These are phyloP conservation scores for Yamadazyma kitorensis DNA, from an alignment of 805 yeast species.

Conservation along the genomic window DNA sequence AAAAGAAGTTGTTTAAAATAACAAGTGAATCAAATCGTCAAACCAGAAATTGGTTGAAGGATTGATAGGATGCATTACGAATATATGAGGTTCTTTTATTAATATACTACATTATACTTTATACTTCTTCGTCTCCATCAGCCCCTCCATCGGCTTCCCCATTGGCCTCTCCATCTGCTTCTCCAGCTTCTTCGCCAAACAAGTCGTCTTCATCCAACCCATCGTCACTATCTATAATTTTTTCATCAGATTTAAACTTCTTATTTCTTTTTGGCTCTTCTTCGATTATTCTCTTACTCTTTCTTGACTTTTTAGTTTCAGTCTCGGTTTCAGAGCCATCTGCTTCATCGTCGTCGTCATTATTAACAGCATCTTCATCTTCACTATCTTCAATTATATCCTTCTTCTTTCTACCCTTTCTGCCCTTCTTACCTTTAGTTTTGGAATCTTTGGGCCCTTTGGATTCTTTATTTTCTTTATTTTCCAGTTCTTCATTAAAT, in stretches of 20 bases:
- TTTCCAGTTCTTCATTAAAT: slow-evolving; percentile 34
- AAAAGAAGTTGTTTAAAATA: slow-evolving; percentile 53
- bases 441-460: slow-evolving; percentile 30
- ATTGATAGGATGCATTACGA: slow-evolving; percentile 8
- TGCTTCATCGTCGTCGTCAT: slow-evolving; percentile 16
- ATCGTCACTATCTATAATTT: slow-evolving; percentile 48
- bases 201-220: slow-evolving; percentile 35
- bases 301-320: neutral
- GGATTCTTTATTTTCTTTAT: slow-evolving; percentile 26
- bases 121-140: slow-evolving; percentile 21
- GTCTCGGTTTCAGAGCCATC: slow-evolving; percentile 1
- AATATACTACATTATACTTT: too few species aligned
- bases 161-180: slow-evolving; percentile 6
- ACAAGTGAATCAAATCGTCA: slow-evolving; percentile 48
- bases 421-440: slow-evolving; percentile 19
- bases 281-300: slow-evolving; percentile 6
- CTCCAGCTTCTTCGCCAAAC: slow-evolving; percentile 20
- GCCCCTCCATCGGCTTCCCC: slow-evolving; percentile 14
- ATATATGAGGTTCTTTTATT: slow-evolving; percentile 26
- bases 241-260: slow-evolving; percentile 26
- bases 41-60: slow-evolving; percentile 37
- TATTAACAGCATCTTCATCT: slow-evolving; percentile 19
- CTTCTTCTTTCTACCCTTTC: slow-evolving; percentile 24
- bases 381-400: slow-evolving; percentile 35
- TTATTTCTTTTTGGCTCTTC: slow-evolving; percentile 20